Evolutionary conservation across 1,284 basidiomycete species (phyloP), one percentile per base, ranked within the genome.

Genomic region (Trichosporon sp.): DNA sequence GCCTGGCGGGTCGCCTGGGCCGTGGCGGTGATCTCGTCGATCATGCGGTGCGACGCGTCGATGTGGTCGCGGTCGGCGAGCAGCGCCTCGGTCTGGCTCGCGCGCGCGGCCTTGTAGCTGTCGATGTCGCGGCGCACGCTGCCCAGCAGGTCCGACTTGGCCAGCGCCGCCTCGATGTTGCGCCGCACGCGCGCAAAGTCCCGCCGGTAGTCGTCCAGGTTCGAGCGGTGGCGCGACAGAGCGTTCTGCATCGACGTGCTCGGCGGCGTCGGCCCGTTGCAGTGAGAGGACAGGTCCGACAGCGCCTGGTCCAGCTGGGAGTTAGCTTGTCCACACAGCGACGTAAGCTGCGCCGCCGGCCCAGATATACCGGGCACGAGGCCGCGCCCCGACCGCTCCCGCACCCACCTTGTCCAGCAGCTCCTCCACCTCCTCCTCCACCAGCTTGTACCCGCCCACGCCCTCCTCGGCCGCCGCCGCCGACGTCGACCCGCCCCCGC

Each of bases 1-100:
- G 98, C 95, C 38, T 92, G 87, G n/a, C 96, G 89, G 0, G 96
- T 98, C 75, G 95, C 96, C 77, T 98, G 97, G 32, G 97, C 97
- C 56, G 89, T 99, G 96, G 65, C 95, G 97, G 77, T 3, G 29
- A 60, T 88, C 62, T 92, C 91, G 80, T 99, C 96, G 35, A 94
- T 92, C 95, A 98, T 98, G 72, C 88, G 86, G 84, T 98, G 95
- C 27, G 91, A 93, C 74, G 89, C 92, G 82, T 98, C 96, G 75
- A 99, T 95, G 68, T 89, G 87, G 4, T 90, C 88, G 38, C 97
- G 87, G 83, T 99, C 96, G 23, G 90, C 89, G 18, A 99, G 86
- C 44, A 98, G 84, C 1, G 92, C 88, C 76, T 98, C 95, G 3
- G 92, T 90, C 64, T 92, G 89, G 3, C 90, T 90, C 3, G 92